These are phyloP conservation scores for Botrytis paeoniae DNA, from an alignment of 2,329 filamentous ascomycete species.

Conservation along the genomic window DNA sequence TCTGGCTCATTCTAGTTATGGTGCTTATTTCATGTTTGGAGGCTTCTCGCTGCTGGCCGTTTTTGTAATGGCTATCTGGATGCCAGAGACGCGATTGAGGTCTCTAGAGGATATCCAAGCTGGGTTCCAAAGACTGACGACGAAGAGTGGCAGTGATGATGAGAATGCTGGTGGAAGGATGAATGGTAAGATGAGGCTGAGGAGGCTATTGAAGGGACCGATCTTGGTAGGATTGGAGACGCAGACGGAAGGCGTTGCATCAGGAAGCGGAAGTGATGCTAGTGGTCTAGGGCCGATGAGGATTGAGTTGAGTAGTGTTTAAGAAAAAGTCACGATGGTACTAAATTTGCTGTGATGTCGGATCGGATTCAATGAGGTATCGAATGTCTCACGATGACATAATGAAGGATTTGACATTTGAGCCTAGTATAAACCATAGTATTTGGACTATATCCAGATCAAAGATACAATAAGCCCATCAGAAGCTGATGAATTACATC, in stretches of 20 bases:
- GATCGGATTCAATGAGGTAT: neutral
- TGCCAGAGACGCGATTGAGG: neutral
- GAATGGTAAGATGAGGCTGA: neutral
- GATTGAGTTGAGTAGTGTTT: neutral
- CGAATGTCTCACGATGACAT: neutral
- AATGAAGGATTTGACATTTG: neutral
- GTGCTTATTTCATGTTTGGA: neutral
- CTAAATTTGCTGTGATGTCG: neutral
- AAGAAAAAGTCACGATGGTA: neutral
- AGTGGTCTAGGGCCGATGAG: neutral
- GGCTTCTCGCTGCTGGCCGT: neutral
- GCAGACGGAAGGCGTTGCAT: neutral
- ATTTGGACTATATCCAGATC: neutral
- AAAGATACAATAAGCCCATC: neutral
- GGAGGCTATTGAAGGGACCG: neutral
- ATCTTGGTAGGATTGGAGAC: neutral
- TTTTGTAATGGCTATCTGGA: neutral
- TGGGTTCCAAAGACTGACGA: neutral
- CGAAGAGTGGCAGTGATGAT: neutral
- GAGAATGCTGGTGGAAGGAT: neutral
- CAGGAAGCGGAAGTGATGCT: neutral
- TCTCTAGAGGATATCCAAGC: neutral
- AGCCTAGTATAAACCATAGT: neutral
- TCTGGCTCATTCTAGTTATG: neutral
- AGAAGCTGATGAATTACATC: neutral